Percentiles rank a stretch among this genome's conserved stretches.
phyloP scores from a whole-genome alignment of 441 rosid species.

The Aleurites moluccanus region DNA sequence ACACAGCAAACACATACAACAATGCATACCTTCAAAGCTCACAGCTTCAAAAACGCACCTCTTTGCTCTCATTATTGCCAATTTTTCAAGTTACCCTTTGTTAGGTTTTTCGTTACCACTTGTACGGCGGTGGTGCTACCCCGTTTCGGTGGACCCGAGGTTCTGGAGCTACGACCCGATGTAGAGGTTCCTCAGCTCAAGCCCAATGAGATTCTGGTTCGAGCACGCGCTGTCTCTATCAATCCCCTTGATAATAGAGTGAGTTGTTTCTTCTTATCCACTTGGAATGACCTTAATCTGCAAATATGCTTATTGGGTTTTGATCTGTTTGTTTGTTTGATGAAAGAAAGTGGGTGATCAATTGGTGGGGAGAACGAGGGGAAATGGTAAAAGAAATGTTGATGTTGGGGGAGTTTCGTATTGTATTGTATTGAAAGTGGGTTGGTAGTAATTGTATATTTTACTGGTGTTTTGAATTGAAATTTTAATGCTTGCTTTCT shows the following conservation, averaged over 20 bases:
- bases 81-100: slow-evolving; percentile 17
- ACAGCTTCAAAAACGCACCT: background rate
- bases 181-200: slow-evolving; percentile 78
- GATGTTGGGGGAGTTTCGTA: background rate
- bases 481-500: background rate
- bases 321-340: slow-evolving; percentile 21
- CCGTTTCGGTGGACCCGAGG: slow-evolving; percentile 91
- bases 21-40: slow-evolving; percentile 21
- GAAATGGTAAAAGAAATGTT: background rate
- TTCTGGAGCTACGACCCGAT: slow-evolving; percentile 68
- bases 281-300: background rate
- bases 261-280: slow-evolving; percentile 28
- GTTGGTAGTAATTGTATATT: no score
- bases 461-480: background rate
- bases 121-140: slow-evolving; percentile 89
- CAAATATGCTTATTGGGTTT: slow-evolving; percentile 5
- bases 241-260: slow-evolving; percentile 95
- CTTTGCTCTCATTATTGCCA: background rate
- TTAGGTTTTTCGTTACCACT: slow-evolving; percentile 49
- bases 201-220: slow-evolving; percentile 77
- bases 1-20: background rate
- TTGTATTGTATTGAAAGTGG: background rate
- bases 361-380: background rate
- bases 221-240: slow-evolving; percentile 82
- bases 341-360: background rate